phyloP scores from a whole-genome alignment of 768 basidiomycete genomes.

The Auriscalpium microsporum region DNA sequence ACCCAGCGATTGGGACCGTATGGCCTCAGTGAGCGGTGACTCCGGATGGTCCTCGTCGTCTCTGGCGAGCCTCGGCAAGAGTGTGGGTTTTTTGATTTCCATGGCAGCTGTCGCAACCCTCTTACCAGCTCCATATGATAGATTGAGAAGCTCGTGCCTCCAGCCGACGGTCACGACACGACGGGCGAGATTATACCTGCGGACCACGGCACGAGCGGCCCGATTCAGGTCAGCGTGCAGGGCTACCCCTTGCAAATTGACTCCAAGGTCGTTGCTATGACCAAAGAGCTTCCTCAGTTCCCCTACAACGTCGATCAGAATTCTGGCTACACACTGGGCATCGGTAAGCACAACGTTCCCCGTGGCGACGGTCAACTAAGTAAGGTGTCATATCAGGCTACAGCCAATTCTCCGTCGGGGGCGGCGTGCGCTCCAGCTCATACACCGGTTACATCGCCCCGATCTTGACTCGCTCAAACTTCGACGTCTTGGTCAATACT shows the following conservation, averaged over 20 bases:
- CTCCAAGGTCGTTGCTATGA: slow-evolving; percentile 27
- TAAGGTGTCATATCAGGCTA: background rate
- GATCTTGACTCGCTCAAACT: background rate
- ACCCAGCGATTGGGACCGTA: slow-evolving; percentile 18
- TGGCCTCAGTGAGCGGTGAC: slow-evolving; percentile 19
- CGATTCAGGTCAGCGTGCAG: slow-evolving; percentile 17
- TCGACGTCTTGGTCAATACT: slow-evolving; percentile 1
- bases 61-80: background rate
- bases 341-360: slow-evolving; percentile 22
- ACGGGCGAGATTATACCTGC: slow-evolving; percentile 30
- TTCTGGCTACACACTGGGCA: slow-evolving; percentile 32
- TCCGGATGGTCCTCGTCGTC: slow-evolving; percentile 16
- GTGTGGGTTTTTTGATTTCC: background rate
- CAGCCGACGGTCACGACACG: slow-evolving; percentile 31
- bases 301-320: slow-evolving; percentile 35
- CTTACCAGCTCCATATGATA: slow-evolving; percentile 3
- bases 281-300: slow-evolving; percentile 29
- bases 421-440: slow-evolving; percentile 4
- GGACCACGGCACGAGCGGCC: slow-evolving; percentile 29
- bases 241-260: slow-evolving; percentile 17
- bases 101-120: background rate
- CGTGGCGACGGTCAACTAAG: background rate
- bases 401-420: background rate
- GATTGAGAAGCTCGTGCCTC: slow-evolving; percentile 31
- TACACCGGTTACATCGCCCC: background rate